These are phyloP conservation scores for Neurospora sp. DNA, from an alignment of 495 filamentous ascomycete species.

Conservation along the genomic window DNA sequence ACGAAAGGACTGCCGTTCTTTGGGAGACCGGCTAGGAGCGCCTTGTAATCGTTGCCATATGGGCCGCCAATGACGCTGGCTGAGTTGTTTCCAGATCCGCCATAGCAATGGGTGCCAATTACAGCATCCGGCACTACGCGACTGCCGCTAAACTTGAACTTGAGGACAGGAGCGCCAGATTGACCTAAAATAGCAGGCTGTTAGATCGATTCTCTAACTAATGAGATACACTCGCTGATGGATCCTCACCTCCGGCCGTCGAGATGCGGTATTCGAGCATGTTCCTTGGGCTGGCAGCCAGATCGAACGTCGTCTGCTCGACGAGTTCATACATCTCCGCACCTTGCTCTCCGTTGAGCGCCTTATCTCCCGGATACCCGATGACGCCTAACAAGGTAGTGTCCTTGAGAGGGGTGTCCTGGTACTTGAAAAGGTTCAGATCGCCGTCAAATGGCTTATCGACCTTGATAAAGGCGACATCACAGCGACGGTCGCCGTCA, in stretches of 20 bases:
- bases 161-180: not conserved
- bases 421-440: not conserved
- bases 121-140: not conserved
- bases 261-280: not conserved
- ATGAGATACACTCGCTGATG: too few species aligned
- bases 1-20: not conserved
- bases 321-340: too few species aligned
- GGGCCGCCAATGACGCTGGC: not conserved
- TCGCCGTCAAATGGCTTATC: not conserved
- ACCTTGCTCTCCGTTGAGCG: too few species aligned
- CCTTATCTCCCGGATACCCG: not conserved
- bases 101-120: not conserved
- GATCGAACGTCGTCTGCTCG: too few species aligned
- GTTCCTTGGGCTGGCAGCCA: not conserved
- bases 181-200: not conserved
- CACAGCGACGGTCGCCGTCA: too few species aligned
- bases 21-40: not conserved
- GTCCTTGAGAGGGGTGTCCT: fast-evolving
- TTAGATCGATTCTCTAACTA: too few species aligned
- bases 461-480: not conserved
- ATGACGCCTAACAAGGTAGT: fast-evolving
- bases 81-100: not conserved
- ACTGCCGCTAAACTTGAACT: not conserved
- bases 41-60: not conserved
- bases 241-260: not conserved